Percentiles rank a stretch among this genome's conserved stretches.
Conservation (phyloP, 495 filamentous ascomycete species). For the Cladorrhinum samala region DNA sequence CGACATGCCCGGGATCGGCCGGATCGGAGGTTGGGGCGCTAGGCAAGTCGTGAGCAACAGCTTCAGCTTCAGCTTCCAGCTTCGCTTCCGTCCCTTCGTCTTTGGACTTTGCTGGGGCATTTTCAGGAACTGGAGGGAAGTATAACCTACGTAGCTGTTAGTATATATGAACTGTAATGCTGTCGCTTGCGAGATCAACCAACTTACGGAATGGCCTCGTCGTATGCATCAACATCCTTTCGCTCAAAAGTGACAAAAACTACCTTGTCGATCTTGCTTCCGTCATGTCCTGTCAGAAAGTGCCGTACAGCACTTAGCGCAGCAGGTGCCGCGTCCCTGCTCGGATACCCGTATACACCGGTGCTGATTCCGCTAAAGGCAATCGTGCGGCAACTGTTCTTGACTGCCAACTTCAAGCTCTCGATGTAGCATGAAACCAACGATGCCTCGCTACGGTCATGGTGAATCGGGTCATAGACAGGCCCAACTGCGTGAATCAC, state of each 20-base stretch:
- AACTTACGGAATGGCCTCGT: conserved; percentile 64
- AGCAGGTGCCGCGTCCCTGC: conserved; percentile 57
- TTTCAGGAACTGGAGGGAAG: conserved; percentile 33
- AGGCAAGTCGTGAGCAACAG: conserved; percentile 28
- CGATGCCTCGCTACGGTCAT: conserved; percentile 39
- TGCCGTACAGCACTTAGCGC: conserved; percentile 63
- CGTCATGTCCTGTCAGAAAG: conserved; percentile 57
- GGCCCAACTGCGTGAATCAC: conserved; percentile 92
- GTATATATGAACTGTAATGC: neutral
- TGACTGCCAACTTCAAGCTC: conserved; percentile 66
- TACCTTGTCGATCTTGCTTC: conserved; percentile 58
- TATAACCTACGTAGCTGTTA: conserved; percentile 21
- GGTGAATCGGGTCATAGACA: conserved; percentile 50
- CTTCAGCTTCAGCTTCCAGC: conserved; percentile 27
- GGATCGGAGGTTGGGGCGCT: conserved; percentile 32
- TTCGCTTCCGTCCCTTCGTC: conserved; percentile 16
- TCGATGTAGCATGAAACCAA: conserved; percentile 67
- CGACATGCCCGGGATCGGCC: conserved; percentile 21
- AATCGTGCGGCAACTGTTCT: conserved; percentile 59
- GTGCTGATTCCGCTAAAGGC: conserved; percentile 83
- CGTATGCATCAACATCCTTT: conserved; percentile 72
- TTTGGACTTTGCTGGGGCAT: conserved; percentile 14
- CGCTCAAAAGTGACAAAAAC: conserved; percentile 74
- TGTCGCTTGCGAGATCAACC: neutral
- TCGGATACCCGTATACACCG: conserved; percentile 86